These are phyloP conservation scores for Elsinoe perseae DNA, from an alignment of 2,329 filamentous ascomycete genomes.

Conservation along the genomic window DNA sequence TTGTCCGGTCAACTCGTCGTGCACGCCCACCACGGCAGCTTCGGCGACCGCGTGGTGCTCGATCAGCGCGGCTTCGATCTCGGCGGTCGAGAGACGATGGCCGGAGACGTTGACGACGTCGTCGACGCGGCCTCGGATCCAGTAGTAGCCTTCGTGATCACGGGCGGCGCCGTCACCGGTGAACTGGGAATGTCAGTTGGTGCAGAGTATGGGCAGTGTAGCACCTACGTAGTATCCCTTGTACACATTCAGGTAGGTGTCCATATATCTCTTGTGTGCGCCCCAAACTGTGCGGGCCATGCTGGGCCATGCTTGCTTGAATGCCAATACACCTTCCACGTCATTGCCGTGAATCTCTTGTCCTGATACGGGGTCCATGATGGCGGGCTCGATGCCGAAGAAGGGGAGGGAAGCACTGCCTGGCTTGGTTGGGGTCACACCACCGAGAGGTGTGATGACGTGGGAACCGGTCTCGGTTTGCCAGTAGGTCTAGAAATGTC, in stretches of 20 bases:
- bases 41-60: slow-evolving; percentile 87
- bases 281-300: slow-evolving; percentile 98
- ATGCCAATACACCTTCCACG: slow-evolving; percentile 90
- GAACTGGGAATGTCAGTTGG: slow-evolving; percentile 50
- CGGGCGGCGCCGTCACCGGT: slow-evolving; percentile 90
- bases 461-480: slow-evolving; percentile 98
- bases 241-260: slow-evolving; percentile 96
- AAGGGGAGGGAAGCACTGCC: slow-evolving; percentile 93
- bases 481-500: slow-evolving; percentile 76
- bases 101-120: slow-evolving; percentile 98
- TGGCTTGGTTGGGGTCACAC: slow-evolving; percentile 92
- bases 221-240: slow-evolving; percentile 90
- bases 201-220: background rate
- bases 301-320: slow-evolving; percentile 97
- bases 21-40: slow-evolving; percentile 86
- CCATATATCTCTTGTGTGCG: slow-evolving; percentile 96
- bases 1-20: slow-evolving; percentile 91
- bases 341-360: slow-evolving; percentile 92
- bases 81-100: slow-evolving; percentile 90
- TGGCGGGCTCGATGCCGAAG: slow-evolving; percentile 95
- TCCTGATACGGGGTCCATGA: slow-evolving; percentile 92
- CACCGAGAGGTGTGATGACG: slow-evolving; percentile 87
- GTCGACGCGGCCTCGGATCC: slow-evolving; percentile 97
- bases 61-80: slow-evolving; percentile 94
- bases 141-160: slow-evolving; percentile 98